Evolutionary conservation across 805 yeast genomes (phyloP), one percentile per base, ranked within the genome.

Genomic region (Ogataea salicorniae): DNA sequence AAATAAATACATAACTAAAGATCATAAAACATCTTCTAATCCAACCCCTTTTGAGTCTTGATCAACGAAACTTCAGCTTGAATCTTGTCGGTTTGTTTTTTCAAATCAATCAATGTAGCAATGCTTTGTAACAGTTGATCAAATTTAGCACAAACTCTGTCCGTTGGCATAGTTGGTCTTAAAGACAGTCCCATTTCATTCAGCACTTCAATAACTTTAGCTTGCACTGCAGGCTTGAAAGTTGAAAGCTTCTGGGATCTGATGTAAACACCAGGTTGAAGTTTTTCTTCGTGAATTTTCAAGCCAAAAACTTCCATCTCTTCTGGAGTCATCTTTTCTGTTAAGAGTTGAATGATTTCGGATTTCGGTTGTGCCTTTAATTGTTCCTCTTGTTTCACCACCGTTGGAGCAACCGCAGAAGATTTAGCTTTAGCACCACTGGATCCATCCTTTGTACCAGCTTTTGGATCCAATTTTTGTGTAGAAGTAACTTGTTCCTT

Each of bases 221-320:
- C 72, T 56, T 84, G 90, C 7, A 83, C 71, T 37, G 85, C 81
- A 2, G 96, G 92, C 57, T 90, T 90, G 60, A 84, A 80, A 1
- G 87, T 79, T 1, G 91, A 77, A 45, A 89, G 78, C 61, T 87
- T 86, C 4, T 85, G 70, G 0, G 97, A 89, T 52, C 99, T 75
- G 49, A 92, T 69, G 45, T 74, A 80, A 2, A 89, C 97, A 31
- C 98, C 98, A 0, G 95, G 84, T 5, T 76, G 76, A 7, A 86
- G 61, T 54, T 81, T 80, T 49, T 85, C 92, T 14, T 80, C 83
- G 64, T 87, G 95, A 52, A 84, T 84, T 43, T 81, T 72, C 36
- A 94, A 76, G 13, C 99, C 99, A 58, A 83, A 86, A 0, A 88
- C 83, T 48, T 81, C 87, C 66, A 89, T 91, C 59, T 91, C 96